phyloP scores from a whole-genome alignment of 2,329 filamentous ascomycete genomes.

The Amphichorda felina region DNA sequence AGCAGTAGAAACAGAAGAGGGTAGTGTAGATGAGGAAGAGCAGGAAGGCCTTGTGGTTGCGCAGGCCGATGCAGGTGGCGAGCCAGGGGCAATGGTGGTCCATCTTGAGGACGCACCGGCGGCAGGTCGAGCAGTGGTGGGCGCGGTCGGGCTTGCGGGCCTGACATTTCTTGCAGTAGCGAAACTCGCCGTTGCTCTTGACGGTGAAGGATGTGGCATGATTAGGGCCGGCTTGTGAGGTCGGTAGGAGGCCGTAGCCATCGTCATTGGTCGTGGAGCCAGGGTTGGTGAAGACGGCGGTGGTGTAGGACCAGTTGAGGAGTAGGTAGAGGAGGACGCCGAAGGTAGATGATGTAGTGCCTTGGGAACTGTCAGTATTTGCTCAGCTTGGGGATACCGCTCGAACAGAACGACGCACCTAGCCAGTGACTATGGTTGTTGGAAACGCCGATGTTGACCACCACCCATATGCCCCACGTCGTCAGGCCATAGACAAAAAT shows the following conservation, averaged over 20 bases:
- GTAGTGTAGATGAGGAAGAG: conserved; percentile 86
- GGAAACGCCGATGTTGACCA: conserved; percentile 57
- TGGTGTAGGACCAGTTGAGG: conserved; percentile 81
- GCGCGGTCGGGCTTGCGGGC: conserved; percentile 87
- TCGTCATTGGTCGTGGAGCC: conserved; percentile 55
- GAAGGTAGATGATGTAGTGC: conserved; percentile 43
- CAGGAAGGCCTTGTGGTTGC: conserved; percentile 92
- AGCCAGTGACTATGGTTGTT: conserved; percentile 41
- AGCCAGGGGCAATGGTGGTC: conserved; percentile 99
- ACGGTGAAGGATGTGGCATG: conserved; percentile 71
- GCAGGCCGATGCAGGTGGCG: conserved; percentile 84
- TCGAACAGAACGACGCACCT: conserved; percentile 39
- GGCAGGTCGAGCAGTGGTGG: conserved; percentile 93
- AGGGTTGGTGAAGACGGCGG: conserved; percentile 85
- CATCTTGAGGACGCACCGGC: conserved; percentile 95
- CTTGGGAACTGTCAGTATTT: conserved; percentile 21
- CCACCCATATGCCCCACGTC: conserved; percentile 89
- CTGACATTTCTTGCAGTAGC: conserved; percentile 97
- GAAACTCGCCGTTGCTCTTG: conserved; percentile 74
- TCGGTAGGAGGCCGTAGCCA: conserved; percentile 73
- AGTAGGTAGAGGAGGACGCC: conserved; percentile 64
- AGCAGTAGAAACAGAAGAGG: conserved; percentile 72
- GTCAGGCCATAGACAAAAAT: conserved; percentile 79
- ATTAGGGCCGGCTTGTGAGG: conserved; percentile 46
- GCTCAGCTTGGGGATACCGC: too few species aligned